Conservation (phyloP, 768 basidiomycete species). For the Ephemerocybe angulata region DNA sequence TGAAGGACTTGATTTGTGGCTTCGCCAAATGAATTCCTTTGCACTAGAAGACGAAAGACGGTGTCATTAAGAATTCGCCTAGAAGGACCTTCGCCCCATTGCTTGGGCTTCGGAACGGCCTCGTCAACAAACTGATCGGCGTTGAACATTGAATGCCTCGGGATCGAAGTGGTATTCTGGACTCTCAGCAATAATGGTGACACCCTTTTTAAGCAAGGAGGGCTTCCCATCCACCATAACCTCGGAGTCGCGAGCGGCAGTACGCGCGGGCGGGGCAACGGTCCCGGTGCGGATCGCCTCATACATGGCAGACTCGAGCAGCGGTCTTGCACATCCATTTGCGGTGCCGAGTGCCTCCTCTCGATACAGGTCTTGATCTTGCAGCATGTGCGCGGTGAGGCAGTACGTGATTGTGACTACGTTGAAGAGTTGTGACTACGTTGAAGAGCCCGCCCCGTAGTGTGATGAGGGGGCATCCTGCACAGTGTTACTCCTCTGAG, state of each 20-base stretch:
- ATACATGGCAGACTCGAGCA: background rate
- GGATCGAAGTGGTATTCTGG: background rate
- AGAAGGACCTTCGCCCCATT: background rate
- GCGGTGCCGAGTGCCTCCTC: background rate
- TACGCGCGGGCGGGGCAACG: background rate
- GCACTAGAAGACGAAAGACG: background rate
- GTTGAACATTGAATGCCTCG: background rate
- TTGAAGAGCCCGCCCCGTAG: constrained; percentile 20
- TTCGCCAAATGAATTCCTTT: background rate
- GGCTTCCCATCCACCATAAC: background rate
- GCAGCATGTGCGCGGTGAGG: background rate
- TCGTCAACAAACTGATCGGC: background rate
- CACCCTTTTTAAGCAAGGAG: background rate
- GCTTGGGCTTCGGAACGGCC: background rate
- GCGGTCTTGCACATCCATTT: background rate
- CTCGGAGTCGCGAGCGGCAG: background rate
- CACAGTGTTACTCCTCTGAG: constrained; percentile 51
- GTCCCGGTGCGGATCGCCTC: background rate
- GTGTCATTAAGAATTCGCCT: background rate
- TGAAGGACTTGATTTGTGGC: background rate
- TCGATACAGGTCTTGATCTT: background rate
- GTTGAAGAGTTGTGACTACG: background rate
- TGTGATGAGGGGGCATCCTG: constrained; percentile 38
- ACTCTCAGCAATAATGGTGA: background rate
- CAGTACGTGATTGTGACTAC: background rate